phyloP scores from a whole-genome alignment of 768 basidiomycete species.

The Megacollybia marginata region DNA sequence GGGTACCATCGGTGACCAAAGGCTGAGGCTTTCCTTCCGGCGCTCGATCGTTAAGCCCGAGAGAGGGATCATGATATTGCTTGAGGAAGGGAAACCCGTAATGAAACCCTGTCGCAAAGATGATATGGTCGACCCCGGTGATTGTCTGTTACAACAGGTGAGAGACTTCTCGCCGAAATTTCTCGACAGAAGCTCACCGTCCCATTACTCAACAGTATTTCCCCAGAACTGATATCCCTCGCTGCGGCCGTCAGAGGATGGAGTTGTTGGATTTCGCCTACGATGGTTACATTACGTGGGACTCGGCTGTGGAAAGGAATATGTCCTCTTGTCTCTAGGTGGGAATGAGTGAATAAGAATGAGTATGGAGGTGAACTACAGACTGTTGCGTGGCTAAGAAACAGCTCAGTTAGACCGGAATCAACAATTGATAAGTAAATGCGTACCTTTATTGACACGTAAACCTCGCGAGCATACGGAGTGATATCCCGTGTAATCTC shows the following conservation, averaged over 20 bases:
- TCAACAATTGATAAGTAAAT: too few species aligned
- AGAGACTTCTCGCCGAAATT: not conserved
- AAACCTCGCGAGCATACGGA: too few species aligned
- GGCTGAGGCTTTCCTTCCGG: slow-evolving; percentile 18
- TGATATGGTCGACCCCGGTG: slow-evolving; percentile 25
- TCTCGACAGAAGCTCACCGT: not conserved
- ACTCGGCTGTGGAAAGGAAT: not conserved
- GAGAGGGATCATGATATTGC: slow-evolving; percentile 25
- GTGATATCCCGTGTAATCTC: too few species aligned
- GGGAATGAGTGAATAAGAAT: too few species aligned
- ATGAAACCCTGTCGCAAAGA: slow-evolving; percentile 36
- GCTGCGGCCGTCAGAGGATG: slow-evolving; percentile 9
- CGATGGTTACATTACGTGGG: slow-evolving; percentile 25
- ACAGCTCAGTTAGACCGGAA: too few species aligned
- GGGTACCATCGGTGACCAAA: slow-evolving; percentile 32
- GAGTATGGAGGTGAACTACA: too few species aligned
- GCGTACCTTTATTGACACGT: too few species aligned
- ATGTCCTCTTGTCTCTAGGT: too few species aligned
- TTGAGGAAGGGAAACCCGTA: slow-evolving; percentile 38
- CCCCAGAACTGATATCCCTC: too few species aligned
- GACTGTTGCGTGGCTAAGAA: too few species aligned
- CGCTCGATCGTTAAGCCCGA: slow-evolving; percentile 15
- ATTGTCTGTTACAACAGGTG: slow-evolving; percentile 14
- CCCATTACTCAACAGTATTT: too few species aligned
- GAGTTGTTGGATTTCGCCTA: slow-evolving; percentile 34